Conservation (phyloP, 495 filamentous ascomycete genomes). For the Aspergillus carlsbadensis region DNA sequence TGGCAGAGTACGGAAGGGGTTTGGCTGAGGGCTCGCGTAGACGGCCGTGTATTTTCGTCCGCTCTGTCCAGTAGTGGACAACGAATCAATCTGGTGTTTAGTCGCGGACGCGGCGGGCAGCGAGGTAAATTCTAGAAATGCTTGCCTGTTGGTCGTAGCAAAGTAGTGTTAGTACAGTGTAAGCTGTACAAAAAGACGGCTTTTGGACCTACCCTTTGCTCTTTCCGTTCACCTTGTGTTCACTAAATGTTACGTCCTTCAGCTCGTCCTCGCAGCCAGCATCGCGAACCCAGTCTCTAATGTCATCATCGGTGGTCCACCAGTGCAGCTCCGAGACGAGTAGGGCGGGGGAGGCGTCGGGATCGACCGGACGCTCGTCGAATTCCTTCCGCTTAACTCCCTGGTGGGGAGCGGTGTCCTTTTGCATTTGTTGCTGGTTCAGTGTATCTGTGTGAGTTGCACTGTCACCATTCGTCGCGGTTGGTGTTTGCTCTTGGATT, state of each 20-base stretch:
- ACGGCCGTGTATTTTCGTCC: conserved; percentile 68
- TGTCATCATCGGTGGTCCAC: conserved; percentile 96
- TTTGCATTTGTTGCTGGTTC: conserved; percentile 17
- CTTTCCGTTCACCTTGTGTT: conserved; percentile 98
- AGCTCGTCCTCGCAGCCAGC: conserved; percentile 78
- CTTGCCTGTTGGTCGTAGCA: conserved; percentile 61
- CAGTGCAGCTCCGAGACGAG: conserved; percentile 87
- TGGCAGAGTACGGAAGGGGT: conserved; percentile 88
- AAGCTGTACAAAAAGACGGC: background rate
- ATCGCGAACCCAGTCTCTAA: conserved; percentile 82
- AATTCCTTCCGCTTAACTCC: conserved; percentile 74
- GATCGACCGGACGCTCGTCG: conserved; percentile 77
- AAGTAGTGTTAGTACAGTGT: conserved; percentile 8
- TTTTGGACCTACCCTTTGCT: conserved; percentile 77
- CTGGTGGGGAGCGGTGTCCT: conserved; percentile 48
- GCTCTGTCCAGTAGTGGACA: conserved; percentile 50
- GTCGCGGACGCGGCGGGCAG: conserved; percentile 82
- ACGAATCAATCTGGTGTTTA: conserved; percentile 76
- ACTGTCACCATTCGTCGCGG: conserved; percentile 22
- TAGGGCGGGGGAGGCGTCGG: conserved; percentile 77
- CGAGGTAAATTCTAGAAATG: conserved; percentile 80
- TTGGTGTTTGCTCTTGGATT: conserved; percentile 24
- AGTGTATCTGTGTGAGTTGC: conserved; percentile 21
- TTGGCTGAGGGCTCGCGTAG: conserved; percentile 73
- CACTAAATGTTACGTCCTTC: conserved; percentile 91